Evolutionary conservation across 2,329 filamentous ascomycete genomes (phyloP), one percentile per base, ranked within the genome.

Genomic region (Trichophyton mentagrophytes): DNA sequence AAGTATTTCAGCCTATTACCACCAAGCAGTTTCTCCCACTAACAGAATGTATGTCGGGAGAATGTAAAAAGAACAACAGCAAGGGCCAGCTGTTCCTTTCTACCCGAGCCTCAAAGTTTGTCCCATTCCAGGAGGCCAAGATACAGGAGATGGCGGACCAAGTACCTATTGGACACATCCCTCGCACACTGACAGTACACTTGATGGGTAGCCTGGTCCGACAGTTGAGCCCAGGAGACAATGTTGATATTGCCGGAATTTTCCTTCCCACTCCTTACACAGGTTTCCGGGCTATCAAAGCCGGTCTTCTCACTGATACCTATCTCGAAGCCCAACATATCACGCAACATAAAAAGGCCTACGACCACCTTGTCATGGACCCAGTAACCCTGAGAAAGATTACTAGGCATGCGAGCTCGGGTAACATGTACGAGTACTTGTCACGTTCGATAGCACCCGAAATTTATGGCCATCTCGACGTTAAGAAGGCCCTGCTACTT

Each of bases 121-220:
- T 96, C 69, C 90, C 93, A 2, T 99, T 99, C 78, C 93, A 99
- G 74, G 93, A 99, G 74, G 85, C 97, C 75, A 97, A 97, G 78
- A 90, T 99, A 61, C 93, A 99, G 75, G 93, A 99, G 72, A 89
- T 97, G 85, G 90, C 93, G n/a, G 93, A 99, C 72, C 93, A 99
- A 73, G 93, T 99, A 0, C 93, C 93, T 6, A 95, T 99, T 65
- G 93, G 93, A 58, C 93, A 99, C 72, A 99, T 99, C 68, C 93
- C 93, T 36, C 85, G 93, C 62, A 90, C 90, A 61, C 78, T 99
- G 64, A 97, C 92, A 0, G 79, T 99, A 22, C 83, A 95, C 68
- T 96, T 90, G 74, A 87, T 95, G 70, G 93, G 93, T 63, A 88
- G 85, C 63, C 80, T 95, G 11, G 90, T 92, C 33, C 82, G 93